Conservation (phyloP, 768 basidiomycete genomes). For the Boletus fagicola region DNA sequence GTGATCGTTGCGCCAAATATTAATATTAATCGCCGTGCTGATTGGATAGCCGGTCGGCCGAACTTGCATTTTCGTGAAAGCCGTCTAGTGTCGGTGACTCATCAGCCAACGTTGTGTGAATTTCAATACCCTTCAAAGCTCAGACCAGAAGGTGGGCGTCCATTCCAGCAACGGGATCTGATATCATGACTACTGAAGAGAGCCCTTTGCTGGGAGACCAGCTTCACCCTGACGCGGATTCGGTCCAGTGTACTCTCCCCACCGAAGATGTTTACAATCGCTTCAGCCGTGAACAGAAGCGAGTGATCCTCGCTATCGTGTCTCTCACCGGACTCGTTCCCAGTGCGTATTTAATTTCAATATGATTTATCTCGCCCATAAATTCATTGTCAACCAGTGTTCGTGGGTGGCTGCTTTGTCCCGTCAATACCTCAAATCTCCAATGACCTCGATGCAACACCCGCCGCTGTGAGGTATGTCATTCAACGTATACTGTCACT, state of each 20-base stretch:
- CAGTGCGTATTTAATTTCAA: constrained; percentile 39
- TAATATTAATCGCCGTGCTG: not conserved
- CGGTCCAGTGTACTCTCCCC: not conserved
- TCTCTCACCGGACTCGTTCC: constrained; percentile 63
- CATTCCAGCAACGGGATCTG: not conserved
- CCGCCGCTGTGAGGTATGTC: constrained; percentile 53
- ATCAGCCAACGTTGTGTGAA: not conserved
- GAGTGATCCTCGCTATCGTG: constrained; percentile 53
- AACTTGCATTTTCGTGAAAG: not conserved
- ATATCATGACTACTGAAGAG: constrained; percentile 29
- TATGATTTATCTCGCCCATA: not conserved
- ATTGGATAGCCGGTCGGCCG: not conserved
- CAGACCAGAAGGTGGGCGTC: not conserved
- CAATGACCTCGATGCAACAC: constrained; percentile 56
- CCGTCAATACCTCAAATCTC: constrained; percentile 76
- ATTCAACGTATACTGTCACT: not conserved
- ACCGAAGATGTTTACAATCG: constrained; percentile 49
- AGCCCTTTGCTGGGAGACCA: constrained; percentile 24
- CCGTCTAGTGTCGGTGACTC: no score
- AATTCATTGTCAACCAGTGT: constrained; percentile 42
- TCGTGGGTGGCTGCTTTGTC: constrained; percentile 67
- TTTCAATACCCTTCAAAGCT: not conserved
- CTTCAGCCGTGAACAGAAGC: constrained; percentile 54
- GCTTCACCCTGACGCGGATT: not conserved
- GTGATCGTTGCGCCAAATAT: not conserved